phyloP scores from a whole-genome alignment of 371 early-diverging fungal genomes.

The Mucor velutinosus region DNA sequence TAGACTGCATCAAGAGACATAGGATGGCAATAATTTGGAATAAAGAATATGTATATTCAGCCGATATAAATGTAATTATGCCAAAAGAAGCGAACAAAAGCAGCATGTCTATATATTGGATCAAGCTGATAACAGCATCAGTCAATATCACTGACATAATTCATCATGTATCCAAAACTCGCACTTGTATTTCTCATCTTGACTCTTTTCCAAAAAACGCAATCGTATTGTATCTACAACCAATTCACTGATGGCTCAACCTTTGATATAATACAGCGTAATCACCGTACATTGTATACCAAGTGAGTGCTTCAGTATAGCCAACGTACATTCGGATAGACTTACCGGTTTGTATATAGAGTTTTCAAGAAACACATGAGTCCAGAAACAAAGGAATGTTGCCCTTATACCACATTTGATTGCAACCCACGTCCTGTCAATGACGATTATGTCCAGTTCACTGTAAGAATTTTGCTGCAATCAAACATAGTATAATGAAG shows the following conservation, averaged over 20 bases:
- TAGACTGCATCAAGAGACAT: background rate
- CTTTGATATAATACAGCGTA: background rate
- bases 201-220: background rate
- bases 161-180: background rate
- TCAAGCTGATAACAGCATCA: background rate
- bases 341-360: background rate
- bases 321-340: too few relatives aligned
- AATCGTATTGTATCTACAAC: constrained; percentile 15
- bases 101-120: background rate
- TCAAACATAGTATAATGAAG: background rate
- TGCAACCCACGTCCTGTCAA: constrained; percentile 1
- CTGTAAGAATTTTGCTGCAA: constrained; percentile 3
- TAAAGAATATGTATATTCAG: background rate
- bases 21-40: too few relatives aligned
- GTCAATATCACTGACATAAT: background rate
- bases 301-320: background rate
- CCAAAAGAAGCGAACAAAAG: constrained; percentile 1
- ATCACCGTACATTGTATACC: background rate
- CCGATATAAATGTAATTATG: background rate
- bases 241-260: background rate
- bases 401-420: constrained; percentile 9
- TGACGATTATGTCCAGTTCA: constrained; percentile 1
- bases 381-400: constrained; percentile 2
- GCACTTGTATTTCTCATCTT: background rate
- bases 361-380: background rate